These are phyloP conservation scores for Bocquillonia castaneifolia DNA, from an alignment of 441 rosid species.

Conservation along the genomic window DNA sequence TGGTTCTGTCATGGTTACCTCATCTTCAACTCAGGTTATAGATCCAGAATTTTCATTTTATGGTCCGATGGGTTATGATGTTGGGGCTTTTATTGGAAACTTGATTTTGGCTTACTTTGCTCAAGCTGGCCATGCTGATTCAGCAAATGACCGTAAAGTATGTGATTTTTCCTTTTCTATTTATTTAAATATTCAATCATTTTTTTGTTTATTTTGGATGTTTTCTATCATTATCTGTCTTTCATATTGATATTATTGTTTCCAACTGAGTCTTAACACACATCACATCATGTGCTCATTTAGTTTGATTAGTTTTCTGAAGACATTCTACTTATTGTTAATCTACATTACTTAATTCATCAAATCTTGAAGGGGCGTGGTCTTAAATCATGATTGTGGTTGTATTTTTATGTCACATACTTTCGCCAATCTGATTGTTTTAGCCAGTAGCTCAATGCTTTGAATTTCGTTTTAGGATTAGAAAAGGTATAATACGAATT, in stretches of 20 bases:
- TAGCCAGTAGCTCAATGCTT: too few species aligned
- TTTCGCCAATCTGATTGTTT: too few species aligned
- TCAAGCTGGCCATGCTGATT: slow-evolving; percentile 78
- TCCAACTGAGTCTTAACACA: too few species aligned
- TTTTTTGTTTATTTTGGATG: not conserved
- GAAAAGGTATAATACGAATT: not conserved
- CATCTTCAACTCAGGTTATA: slow-evolving; percentile 75
- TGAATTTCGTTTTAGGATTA: too few species aligned
- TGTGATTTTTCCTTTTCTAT: not conserved
- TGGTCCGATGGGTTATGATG: slow-evolving; percentile 86
- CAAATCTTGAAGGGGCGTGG: not conserved
- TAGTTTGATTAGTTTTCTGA: not conserved
- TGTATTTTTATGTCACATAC: not conserved
- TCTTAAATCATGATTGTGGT: not conserved
- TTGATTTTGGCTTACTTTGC: slow-evolving; percentile 83
- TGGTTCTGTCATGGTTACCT: slow-evolving; percentile 83
- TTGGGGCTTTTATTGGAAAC: slow-evolving; percentile 87
- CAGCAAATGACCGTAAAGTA: slow-evolving; percentile 64
- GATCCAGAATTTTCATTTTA: slow-evolving; percentile 88
- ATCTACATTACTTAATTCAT: not conserved
- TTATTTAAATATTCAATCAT: not conserved
- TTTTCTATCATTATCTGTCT: not conserved
- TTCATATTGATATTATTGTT: not conserved
- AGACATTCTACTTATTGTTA: not conserved
- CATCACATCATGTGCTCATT: not conserved